Conservation (phyloP, 2,329 filamentous ascomycete species). For the Fusarium poae region DNA sequence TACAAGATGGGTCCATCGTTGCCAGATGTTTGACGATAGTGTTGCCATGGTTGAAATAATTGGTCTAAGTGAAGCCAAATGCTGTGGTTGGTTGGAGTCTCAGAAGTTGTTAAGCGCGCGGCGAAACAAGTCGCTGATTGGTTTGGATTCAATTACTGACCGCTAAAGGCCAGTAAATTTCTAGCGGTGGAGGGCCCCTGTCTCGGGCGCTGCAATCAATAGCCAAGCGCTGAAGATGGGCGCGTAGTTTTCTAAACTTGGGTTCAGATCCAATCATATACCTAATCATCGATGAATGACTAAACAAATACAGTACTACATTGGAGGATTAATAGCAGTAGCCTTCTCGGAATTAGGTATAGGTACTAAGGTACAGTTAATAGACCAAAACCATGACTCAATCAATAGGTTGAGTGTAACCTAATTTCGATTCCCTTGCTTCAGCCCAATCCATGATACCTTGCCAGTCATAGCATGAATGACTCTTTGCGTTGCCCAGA, state of each 20-base stretch:
- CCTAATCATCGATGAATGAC: neutral
- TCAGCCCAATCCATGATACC: conserved; percentile 7
- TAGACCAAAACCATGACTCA: neutral
- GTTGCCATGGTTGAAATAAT: conserved; percentile 25
- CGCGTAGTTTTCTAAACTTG: conserved; percentile 19
- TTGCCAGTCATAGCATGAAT: conserved; percentile 9
- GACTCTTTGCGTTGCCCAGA: conserved; percentile 3
- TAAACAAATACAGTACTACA: neutral
- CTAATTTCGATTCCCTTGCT: conserved; percentile 2
- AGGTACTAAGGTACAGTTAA: too few relatives aligned
- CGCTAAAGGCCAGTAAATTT: conserved; percentile 24
- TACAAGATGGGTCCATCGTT: conserved; percentile 8
- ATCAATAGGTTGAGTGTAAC: conserved; percentile 4
- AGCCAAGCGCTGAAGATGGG: conserved; percentile 28
- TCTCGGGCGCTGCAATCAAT: conserved; percentile 15
- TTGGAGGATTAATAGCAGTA: neutral
- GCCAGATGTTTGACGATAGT: conserved; percentile 31
- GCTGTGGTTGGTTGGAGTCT: conserved; percentile 43
- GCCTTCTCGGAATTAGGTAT: too few relatives aligned
- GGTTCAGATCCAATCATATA: conserved; percentile 17
- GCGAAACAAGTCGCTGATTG: conserved; percentile 39
- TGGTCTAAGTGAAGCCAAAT: conserved; percentile 13
- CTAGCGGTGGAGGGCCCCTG: conserved; percentile 4
- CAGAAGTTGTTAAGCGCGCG: conserved; percentile 46
- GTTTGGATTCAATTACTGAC: neutral